These are phyloP conservation scores for Populus hybrid DNA, from an alignment of 441 rosid species.

Conservation along the genomic window DNA sequence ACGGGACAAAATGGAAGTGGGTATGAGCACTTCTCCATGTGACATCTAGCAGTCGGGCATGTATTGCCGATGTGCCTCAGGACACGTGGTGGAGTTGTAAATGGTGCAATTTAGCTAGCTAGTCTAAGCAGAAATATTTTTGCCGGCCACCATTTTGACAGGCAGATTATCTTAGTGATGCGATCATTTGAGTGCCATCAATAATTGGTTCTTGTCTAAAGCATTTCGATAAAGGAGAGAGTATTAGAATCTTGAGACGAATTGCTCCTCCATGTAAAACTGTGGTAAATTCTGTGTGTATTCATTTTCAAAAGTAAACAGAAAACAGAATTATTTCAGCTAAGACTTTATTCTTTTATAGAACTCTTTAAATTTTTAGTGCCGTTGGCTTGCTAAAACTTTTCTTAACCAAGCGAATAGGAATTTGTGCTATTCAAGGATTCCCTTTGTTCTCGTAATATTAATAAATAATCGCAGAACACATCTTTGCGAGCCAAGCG, in stretches of 20 bases:
- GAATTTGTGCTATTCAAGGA: neutral
- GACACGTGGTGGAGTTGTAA: neutral
- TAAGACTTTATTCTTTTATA: no score
- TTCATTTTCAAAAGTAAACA: no score
- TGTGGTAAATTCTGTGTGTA: no score
- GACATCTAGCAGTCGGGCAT: neutral
- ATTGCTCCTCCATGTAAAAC: neutral
- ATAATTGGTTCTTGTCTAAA: neutral
- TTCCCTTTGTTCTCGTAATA: neutral
- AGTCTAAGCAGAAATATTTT: neutral
- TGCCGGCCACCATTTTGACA: neutral
- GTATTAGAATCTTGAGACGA: no score
- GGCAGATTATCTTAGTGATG: neutral
- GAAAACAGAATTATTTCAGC: no score
- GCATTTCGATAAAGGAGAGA: neutral
- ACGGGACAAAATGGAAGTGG: neutral
- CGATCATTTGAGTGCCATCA: neutral
- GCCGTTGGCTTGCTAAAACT: no score
- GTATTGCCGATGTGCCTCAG: neutral
- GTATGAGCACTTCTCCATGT: neutral
- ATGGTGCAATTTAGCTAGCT: neutral
- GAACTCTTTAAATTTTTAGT: no score
- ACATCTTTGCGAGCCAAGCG: no score
- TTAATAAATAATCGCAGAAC: no score
- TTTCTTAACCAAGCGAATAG: no score